Percentiles rank a stretch among this genome's conserved stretches.
phyloP scores from a whole-genome alignment of 345 rosid species.

The Populus pruinosa region DNA sequence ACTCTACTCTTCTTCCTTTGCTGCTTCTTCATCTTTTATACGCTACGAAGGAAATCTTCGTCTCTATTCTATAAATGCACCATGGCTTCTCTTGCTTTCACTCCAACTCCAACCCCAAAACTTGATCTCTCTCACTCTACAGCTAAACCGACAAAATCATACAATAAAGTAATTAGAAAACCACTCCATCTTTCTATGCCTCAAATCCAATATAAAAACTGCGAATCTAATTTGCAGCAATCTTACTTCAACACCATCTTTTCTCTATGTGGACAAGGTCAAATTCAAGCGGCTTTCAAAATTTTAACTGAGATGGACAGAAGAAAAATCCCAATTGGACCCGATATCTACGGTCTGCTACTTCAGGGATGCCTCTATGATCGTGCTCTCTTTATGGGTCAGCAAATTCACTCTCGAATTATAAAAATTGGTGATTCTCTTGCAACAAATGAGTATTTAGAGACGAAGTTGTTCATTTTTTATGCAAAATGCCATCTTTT shows the following conservation, averaged over 20 bases:
- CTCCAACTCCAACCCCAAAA: conserved; percentile 2
- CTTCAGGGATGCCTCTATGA: conserved; percentile 68
- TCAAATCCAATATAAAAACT: background rate
- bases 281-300: conserved; percentile 49
- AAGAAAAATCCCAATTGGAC: conserved; percentile 36
- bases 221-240: conserved; percentile 1
- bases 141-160: background rate
- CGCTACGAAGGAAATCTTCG: background rate
- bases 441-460: conserved; percentile 55
- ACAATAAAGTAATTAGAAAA: background rate
- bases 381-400: conserved; percentile 51
- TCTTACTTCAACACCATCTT: conserved; percentile 48
- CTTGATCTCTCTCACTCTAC: background rate
- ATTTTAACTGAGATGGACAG: conserved; percentile 54
- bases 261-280: conserved; percentile 55
- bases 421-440: conserved; percentile 55
- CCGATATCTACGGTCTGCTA: conserved; percentile 63
- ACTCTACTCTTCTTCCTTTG: background rate
- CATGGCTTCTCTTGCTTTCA: conserved; percentile 31
- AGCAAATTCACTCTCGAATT: conserved; percentile 72
- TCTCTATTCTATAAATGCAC: conserved; percentile 13
- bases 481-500: conserved; percentile 58
- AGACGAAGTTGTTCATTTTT: conserved; percentile 62
- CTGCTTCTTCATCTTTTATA: background rate
- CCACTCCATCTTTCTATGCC: conserved; percentile 1